Base-by-base conservation (phyloP, 2,329 filamentous ascomycete genomes). In the Coniochaeta ligniaria region DNA sequence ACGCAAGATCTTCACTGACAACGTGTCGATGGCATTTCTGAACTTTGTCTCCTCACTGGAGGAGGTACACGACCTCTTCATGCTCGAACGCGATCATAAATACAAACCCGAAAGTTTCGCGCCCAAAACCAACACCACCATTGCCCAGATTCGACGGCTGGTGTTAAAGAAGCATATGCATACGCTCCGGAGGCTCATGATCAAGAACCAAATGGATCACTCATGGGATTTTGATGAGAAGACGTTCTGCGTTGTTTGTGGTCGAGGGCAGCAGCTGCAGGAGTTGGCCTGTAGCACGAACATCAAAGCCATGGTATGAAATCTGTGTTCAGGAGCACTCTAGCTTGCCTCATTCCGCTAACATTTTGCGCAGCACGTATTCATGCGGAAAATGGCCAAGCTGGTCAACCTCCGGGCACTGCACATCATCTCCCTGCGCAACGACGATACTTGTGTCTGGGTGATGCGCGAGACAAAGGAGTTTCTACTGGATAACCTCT, bases 1-100 rank as follows among this genome's bases (percentile, higher is more conserved):
- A 47, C 76, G 78, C 57, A 83, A 80, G 63, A 82, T 89, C 60
- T 84, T 83, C 65, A 88, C 85, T 0, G 86, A 89, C 67, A 82
- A 88, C 63, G 85, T 87, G 22, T 82, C 83, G 0, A 65, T 71
- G 1, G 70, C 75, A 0, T 86, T 88, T 60, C 68, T 89, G 58
- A 76, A 76, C 1, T 81, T 81, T 61, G 75, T 85, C 16, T 75
- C 77, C 3, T 76, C 83, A 60, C 75, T 87, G 2, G 70, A 80
- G 6, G 75, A 77, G 60, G 68, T 89, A 1, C 76, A 80, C n/a
- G 82, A 87, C 63, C 71, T 89, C 1, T 83, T 84, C 63, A 69
- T 89, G 65, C 71, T 87, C 31, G 84, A 88, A 69, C 75, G 83
- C 33, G 76, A 74, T 6, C 59, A 68, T 20, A 83, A 82, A 65